Base-by-base conservation (phyloP, 2,329 filamentous ascomycete genomes). In the Knufia petricola region DNA sequence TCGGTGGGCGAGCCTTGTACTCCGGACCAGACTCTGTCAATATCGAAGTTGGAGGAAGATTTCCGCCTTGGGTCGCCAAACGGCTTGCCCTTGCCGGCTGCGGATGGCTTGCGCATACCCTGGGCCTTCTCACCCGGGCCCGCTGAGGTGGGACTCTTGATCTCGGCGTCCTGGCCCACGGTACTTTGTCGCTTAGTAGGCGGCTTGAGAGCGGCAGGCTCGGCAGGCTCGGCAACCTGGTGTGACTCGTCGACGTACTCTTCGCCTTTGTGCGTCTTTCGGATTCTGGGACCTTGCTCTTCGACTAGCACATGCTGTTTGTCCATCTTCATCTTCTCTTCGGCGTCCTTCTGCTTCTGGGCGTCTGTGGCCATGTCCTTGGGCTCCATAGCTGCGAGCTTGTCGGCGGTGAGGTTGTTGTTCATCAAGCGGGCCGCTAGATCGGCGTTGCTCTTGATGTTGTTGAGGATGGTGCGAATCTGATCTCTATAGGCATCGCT, bases 341-440 rank as follows among this genome's bases (percentile, higher is more conserved):
- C 72, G 24, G 72, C 70, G 49, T 79, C 74, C 57, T 70, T 72
- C 53, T 74, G 72, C 49, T 95, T 87, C 61, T 89, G 76, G 64
- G 96, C 89, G 55, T 94, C 85, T 49, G 86, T 94, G 1, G 88
- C 88, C 74, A 98, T 86, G 61, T 95, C 87, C 61, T 92, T 85
- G 1, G 85, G 79, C 12, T 80, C 82, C 92, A 98, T 95, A 46
- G 78, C 78, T n/a, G 87, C 85, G 39, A 98, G 74, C 49, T 80
- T 79, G n/a, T 82, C 72, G 0, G 90, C 80, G 4, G 82, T 79
- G 30, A 95, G 71, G 26, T 75, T 79, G 46, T 80, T 78, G 53
- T 78, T 77, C n/a, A 96, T 71, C 46, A 98, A 71, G 34, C 84
- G 79, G 59, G 82, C 77, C 46, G 85, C 79, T 38, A 98, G 73